Conservation (phyloP, 208 protist species). For the Leishmania martiniquensis region DNA sequence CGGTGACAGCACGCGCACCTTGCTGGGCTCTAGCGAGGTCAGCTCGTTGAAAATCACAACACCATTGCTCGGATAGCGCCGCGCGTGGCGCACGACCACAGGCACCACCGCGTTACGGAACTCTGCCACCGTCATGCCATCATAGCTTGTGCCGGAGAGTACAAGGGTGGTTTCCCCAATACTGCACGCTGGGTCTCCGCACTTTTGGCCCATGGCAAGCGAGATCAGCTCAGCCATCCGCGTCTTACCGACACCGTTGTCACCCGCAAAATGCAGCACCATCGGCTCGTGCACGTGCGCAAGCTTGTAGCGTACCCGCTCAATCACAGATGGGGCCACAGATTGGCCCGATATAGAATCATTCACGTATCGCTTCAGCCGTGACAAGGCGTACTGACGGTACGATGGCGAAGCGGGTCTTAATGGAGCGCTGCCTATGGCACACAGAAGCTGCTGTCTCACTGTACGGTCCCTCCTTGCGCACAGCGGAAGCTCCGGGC, state of each 20-base stretch:
- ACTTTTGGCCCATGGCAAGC: conserved; percentile 61
- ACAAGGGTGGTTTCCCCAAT: conserved; percentile 70
- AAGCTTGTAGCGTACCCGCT: conserved; percentile 54
- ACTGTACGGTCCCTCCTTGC: conserved; percentile 20
- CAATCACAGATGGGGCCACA: conserved; percentile 41
- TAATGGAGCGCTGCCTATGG: conserved; percentile 17
- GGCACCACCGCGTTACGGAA: conserved; percentile 60
- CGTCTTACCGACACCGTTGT: conserved; percentile 89
- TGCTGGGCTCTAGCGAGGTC: conserved; percentile 46
- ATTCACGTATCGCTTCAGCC: conserved; percentile 35
- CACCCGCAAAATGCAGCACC: conserved; percentile 79
- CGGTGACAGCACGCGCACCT: conserved; percentile 57
- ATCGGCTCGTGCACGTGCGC: conserved; percentile 42
- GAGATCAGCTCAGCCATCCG: conserved; percentile 71
- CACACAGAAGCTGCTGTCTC: conserved; percentile 22
- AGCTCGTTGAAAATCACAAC: conserved; percentile 80
- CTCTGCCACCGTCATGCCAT: conserved; percentile 53
- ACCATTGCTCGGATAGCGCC: conserved; percentile 46
- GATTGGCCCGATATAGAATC: conserved; percentile 55
- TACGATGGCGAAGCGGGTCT: conserved; percentile 25
- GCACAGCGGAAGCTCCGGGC: conserved; percentile 39
- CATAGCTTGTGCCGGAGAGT: conserved; percentile 59
- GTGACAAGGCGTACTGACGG: conserved; percentile 34
- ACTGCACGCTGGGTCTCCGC: conserved; percentile 29
- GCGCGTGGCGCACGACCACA: conserved; percentile 44